Evolutionary conservation across 2,329 filamentous ascomycete species (phyloP).

Genomic region (Aspergillus piperis): DNA sequence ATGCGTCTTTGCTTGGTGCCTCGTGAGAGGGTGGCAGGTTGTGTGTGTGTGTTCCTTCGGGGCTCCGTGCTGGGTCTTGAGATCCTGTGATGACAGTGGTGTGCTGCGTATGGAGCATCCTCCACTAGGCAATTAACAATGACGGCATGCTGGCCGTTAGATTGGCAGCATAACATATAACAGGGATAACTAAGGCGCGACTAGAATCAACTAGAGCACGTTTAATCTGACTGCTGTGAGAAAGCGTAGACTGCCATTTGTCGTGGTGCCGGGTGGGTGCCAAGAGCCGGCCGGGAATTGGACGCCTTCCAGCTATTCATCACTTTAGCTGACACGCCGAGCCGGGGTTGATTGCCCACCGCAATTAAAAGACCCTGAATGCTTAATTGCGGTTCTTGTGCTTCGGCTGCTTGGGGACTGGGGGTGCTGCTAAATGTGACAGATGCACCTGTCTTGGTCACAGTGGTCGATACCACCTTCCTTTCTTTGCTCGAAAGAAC

Average conservation of each 20-base stretch:
- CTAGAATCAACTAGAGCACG: neutral
- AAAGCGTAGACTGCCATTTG: neutral
- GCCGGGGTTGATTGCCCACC: conserved; percentile 1
- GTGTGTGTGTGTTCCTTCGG: neutral
- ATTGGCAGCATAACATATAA: neutral
- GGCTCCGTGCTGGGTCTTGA: too few relatives aligned
- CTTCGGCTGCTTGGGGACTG: neutral
- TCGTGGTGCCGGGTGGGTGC: neutral
- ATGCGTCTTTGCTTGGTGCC: neutral
- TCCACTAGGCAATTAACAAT: neutral
- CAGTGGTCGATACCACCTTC: too few relatives aligned
- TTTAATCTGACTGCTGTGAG: neutral
- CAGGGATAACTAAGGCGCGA: neutral
- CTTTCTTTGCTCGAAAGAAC: too few relatives aligned
- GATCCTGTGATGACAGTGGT: too few relatives aligned
- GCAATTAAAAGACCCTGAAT: conserved; percentile 10
- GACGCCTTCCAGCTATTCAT: neutral
- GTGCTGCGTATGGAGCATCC: too few relatives aligned
- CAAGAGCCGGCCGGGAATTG: conserved; percentile 2
- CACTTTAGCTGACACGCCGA: conserved; percentile 7
- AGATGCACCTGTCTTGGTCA: too few relatives aligned
- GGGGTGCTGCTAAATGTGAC: too few relatives aligned
- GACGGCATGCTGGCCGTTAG: neutral
- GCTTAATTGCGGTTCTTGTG: conserved; percentile 1
- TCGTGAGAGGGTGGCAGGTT: neutral